phyloP scores from a whole-genome alignment of 1,284 basidiomycete species.

The Boletus smithii region DNA sequence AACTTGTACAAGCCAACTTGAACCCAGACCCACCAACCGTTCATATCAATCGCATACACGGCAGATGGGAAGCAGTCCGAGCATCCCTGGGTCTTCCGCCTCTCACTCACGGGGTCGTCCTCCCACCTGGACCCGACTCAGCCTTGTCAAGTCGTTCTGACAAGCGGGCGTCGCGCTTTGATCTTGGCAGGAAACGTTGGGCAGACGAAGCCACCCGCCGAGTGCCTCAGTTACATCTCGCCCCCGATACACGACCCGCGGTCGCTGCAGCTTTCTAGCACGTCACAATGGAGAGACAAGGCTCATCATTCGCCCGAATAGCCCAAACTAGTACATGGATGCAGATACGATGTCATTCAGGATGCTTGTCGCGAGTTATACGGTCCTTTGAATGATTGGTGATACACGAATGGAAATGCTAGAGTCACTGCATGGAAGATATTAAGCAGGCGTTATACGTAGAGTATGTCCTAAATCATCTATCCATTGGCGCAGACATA shows the following conservation, averaged over 20 bases:
- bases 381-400: background rate
- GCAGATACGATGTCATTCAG: background rate
- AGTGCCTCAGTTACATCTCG: slow-evolving; percentile 19
- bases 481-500: slow-evolving; percentile 1
- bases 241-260: slow-evolving; percentile 3
- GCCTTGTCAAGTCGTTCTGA: background rate
- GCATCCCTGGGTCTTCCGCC: slow-evolving; percentile 28
- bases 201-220: slow-evolving; percentile 8
- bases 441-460: slow-evolving; percentile 19
- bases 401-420: slow-evolving; percentile 14
- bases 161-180: slow-evolving; percentile 23
- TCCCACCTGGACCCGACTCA: background rate
- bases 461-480: slow-evolving; percentile 12
- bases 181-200: slow-evolving; percentile 20
- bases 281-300: slow-evolving; percentile 7
- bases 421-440: slow-evolving; percentile 7
- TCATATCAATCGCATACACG: slow-evolving; percentile 13
- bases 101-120: slow-evolving; percentile 12
- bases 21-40: background rate
- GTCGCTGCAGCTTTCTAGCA: slow-evolving; percentile 8
- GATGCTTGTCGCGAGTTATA: background rate
- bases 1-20: background rate
- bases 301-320: background rate
- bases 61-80: slow-evolving; percentile 33
- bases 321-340: background rate